Base-by-base conservation (phyloP, 148 eudicot genomes). In the Spergularia marina region DNA sequence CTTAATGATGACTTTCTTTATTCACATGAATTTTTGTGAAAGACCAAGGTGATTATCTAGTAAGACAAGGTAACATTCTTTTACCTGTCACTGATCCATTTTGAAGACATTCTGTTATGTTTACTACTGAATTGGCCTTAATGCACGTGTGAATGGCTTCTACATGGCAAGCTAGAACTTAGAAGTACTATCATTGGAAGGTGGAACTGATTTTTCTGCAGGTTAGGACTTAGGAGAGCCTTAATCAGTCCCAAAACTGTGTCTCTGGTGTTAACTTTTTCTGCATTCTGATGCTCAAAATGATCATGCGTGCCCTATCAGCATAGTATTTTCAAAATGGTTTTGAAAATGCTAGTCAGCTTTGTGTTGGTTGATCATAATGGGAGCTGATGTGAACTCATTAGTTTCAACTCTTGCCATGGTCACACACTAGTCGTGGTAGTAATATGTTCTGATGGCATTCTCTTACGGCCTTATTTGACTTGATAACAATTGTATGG, bases 161-260 rank as follows among this genome's bases (percentile, higher is more conserved):
- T 47, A 2, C 14, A 25, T 53, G 59, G 8, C 44, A 13, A 54
- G 44, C 34, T 10, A 53, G 54, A 44, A 44, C 10, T 4, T 44
- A 44, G 47, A 30, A 30, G 36, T 30, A 30, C 36, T 30, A 30
- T 44, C 10, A 44, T 44, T 44, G 49, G 10, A 44, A 44, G 52
- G 30, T 53, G 73, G 60, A 18, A 53, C 40, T 70, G 55, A 16
- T 25, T 70, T 47, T 34, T 3, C 55, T 68, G 59, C n/a, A 49
- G 53, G 71, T 57, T 47, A 40, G 73, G 67, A 59, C 64, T 57
- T 47, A 40, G 73, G 67, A 59, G 13, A 11, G 34, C 20, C 56
- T 53, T n/a, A 68, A 16, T 10, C 55, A 65, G 69, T n/a, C 14
- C 52, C n/a, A 20, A 53, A 20, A 9, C 8, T 44, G 59, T 68